Evolutionary conservation across 2,329 filamentous ascomycete genomes (phyloP).

Genomic region (Monilinia fructicola): DNA sequence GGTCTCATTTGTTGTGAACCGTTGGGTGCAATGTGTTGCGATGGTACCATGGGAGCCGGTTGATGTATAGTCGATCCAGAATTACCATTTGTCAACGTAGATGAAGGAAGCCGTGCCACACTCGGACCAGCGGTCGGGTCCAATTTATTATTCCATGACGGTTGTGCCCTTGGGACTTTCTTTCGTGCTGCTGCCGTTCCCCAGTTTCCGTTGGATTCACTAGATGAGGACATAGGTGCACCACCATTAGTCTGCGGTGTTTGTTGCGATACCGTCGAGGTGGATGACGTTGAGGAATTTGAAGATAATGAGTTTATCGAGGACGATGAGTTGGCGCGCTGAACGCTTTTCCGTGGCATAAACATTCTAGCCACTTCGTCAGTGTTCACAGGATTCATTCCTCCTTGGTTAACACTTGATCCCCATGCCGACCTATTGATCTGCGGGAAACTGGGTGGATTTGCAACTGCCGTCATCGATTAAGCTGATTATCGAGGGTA

Average conservation of each 20-base stretch:
- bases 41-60: slow-evolving; percentile 61
- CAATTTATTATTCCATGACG: slow-evolving; percentile 66
- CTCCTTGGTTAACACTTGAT: slow-evolving; percentile 59
- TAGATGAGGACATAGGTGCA: slow-evolving; percentile 40
- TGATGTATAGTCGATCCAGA: slow-evolving; percentile 60
- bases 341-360: slow-evolving; percentile 81
- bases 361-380: slow-evolving; percentile 88
- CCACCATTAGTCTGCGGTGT: slow-evolving; percentile 65
- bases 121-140: slow-evolving; percentile 61
- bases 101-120: slow-evolving; percentile 61
- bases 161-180: slow-evolving; percentile 49
- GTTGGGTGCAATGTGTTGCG: slow-evolving; percentile 67
- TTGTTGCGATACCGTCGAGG: slow-evolving; percentile 62
- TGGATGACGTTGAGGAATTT: slow-evolving; percentile 57
- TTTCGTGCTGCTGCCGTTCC: slow-evolving; percentile 48
- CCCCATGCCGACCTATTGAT: slow-evolving; percentile 66
- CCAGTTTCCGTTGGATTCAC: slow-evolving; percentile 33
- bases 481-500: slow-evolving; percentile 22
- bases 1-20: slow-evolving; percentile 50
- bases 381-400: slow-evolving; percentile 69
- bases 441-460: slow-evolving; percentile 61
- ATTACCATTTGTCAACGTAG: slow-evolving; percentile 58
- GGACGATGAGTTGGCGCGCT: slow-evolving; percentile 87
- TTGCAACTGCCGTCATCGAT: slow-evolving; percentile 67
- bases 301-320: slow-evolving; percentile 71